Conservation (phyloP, 1,284 basidiomycete species). For the Cutaneotrichosporon cavernicola region DNA sequence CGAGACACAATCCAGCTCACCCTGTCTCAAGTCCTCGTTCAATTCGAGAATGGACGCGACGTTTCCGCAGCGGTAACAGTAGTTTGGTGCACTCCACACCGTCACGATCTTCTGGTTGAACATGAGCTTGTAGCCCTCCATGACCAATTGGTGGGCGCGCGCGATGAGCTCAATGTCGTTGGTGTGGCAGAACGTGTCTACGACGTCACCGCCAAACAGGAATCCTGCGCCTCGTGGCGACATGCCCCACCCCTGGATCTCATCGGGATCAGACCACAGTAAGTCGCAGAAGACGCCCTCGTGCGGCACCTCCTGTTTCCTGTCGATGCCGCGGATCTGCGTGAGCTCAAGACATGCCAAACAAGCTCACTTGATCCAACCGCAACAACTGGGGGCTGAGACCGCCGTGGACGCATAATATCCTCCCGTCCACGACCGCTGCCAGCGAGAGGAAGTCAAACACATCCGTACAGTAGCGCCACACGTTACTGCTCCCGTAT, state of each 20-base stretch:
- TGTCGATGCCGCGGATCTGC: slow-evolving; percentile 90
- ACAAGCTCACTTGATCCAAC: slow-evolving; percentile 74
- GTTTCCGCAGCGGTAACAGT: slow-evolving; percentile 95
- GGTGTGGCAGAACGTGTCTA: slow-evolving; percentile 80
- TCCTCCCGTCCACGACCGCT: slow-evolving; percentile 91
- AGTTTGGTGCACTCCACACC: slow-evolving; percentile 98
- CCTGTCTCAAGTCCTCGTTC: slow-evolving; percentile 84
- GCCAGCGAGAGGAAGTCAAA: slow-evolving; percentile 95
- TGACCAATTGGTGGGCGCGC: slow-evolving; percentile 93
- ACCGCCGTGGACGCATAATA: slow-evolving; percentile 91
- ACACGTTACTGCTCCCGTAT: slow-evolving; percentile 92
- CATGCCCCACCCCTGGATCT: slow-evolving; percentile 90
- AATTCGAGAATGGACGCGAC: slow-evolving; percentile 89
- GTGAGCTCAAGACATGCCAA: slow-evolving; percentile 12
- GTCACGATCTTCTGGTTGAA: slow-evolving; percentile 94
- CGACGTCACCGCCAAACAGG: slow-evolving; percentile 91
- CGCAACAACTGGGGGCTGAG: slow-evolving; percentile 79
- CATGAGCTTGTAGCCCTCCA: slow-evolving; percentile 99
- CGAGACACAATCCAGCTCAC: slow-evolving; percentile 66
- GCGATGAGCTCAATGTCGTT: slow-evolving; percentile 95
- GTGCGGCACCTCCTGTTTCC: slow-evolving; percentile 99
- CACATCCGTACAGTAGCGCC: slow-evolving; percentile 97
- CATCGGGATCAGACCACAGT: slow-evolving; percentile 97
- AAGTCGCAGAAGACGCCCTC: slow-evolving; percentile 99
- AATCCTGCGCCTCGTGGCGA: slow-evolving; percentile 96